Evolutionary conservation across 1,139 yeast species (phyloP), one percentile per base, ranked within the genome.

Genomic region (Saccharomyces pastorianus): DNA sequence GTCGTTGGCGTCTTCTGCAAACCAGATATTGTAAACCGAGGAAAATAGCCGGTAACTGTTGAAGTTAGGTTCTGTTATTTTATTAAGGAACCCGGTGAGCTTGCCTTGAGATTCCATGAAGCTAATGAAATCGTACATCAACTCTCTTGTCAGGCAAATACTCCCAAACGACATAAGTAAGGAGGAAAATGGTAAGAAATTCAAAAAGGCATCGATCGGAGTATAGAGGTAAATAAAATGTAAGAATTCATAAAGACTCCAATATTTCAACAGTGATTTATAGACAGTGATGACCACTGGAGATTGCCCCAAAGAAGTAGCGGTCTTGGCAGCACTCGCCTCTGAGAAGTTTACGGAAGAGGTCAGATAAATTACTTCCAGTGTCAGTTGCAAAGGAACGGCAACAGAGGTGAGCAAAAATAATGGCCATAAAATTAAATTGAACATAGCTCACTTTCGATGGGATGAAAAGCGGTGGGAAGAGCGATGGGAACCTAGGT

Each of bases 51-150:
- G 54, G 49, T 34, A 57, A 38, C 32, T 52, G 51, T 34, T 54
- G 50, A 47, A 54, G 48, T 44, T 51, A 47, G 7, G 53, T 50
- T 47, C 44, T 41, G 13, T 53, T 50, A 55, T 44, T 11, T 52
- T 55, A 20, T 55, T 54, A 27, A 57, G 41, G 13, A 56, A 48
- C 6, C 51, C 50, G 6, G 56, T 48, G 9, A 55, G 31, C 31
- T 54, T 56, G 28, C 52, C 52, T 20, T 55, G 56, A 34, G 56
- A 58, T 25, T 55, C 53, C 11, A 58, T 51, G 29, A 54, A 56
- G 9, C 47, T 50, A 8, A 46, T 48, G 46, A 56, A 58, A 27
- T 56, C 53, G 17, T 38, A 34, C 6, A 56, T n/a, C 29, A 58
- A 32, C 27, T 56, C 58, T 28, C 50, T 51, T 9, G 53, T 38